These are phyloP conservation scores for Torrubiella hemipterigena DNA, from an alignment of 2,329 filamentous ascomycete species.

Conservation along the genomic window DNA sequence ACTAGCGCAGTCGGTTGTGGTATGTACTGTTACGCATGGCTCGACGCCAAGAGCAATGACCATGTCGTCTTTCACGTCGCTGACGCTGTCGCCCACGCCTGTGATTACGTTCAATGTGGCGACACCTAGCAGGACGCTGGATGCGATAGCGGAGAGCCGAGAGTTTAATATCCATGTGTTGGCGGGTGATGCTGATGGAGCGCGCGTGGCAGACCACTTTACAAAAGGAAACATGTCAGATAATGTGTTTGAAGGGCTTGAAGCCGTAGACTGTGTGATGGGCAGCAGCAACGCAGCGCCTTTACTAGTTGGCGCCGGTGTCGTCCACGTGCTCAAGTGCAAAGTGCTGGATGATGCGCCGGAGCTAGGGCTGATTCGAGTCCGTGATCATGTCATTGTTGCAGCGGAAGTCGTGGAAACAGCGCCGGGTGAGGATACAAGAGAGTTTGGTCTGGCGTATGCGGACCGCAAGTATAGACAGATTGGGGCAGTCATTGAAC, in stretches of 20 bases:
- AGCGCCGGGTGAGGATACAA: conserved; percentile 16
- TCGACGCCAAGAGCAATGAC: conserved; percentile 37
- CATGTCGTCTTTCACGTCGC: conserved; percentile 46
- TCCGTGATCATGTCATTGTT: conserved; percentile 40
- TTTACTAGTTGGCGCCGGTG: conserved; percentile 35
- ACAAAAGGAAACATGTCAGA: conserved; percentile 32
- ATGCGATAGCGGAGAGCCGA: conserved; percentile 31
- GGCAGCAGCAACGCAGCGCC: conserved; percentile 19
- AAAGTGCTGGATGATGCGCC: conserved; percentile 26
- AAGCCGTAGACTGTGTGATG: conserved; percentile 10
- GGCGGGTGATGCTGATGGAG: conserved; percentile 32
- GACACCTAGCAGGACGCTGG: conserved; percentile 41
- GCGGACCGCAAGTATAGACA: conserved; percentile 35
- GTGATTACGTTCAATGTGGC: conserved; percentile 46
- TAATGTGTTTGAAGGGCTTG: conserved; percentile 25
- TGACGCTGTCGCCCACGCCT: conserved; percentile 38
- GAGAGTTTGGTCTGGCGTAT: conserved; percentile 35
- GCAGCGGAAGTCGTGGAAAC: conserved; percentile 38
- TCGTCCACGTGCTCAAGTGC: conserved; percentile 37
- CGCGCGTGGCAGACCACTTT: conserved; percentile 38
- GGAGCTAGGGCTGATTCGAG: conserved; percentile 27
- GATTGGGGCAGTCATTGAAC: conserved; percentile 22
- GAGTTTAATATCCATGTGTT: conserved; percentile 46
- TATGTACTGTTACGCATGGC: conserved; percentile 34
- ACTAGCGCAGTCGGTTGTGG: conserved; percentile 41